phyloP scores from a whole-genome alignment of 768 basidiomycete species.

The Cystofilobasidium ferigula region DNA sequence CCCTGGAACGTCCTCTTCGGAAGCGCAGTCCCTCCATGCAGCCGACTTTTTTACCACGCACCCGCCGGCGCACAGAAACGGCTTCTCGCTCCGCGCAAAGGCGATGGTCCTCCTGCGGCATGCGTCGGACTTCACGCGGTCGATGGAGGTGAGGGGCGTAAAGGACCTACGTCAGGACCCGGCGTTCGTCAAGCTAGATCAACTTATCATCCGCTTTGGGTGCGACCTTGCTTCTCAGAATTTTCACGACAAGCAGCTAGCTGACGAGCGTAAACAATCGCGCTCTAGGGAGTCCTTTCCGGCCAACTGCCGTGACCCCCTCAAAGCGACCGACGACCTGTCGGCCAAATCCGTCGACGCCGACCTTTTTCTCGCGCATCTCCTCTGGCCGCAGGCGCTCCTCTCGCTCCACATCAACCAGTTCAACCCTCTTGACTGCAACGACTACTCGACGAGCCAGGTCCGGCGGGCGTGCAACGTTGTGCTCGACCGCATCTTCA shows the following conservation, averaged over 20 bases:
- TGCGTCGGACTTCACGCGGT: conserved; percentile 1
- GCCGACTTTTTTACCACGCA: conserved; percentile 3
- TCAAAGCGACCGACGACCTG: not conserved
- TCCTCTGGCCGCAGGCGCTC: not conserved
- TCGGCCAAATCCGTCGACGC: not conserved
- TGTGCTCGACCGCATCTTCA: conserved; percentile 8
- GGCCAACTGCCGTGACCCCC: not conserved
- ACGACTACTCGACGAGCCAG: not conserved
- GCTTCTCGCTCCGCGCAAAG: not conserved
- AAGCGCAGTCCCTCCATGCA: not conserved
- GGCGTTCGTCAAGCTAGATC: conserved; percentile 7
- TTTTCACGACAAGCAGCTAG: not conserved
- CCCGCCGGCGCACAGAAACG: not conserved
- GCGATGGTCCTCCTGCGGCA: not conserved
- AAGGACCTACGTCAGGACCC: conserved; percentile 6
- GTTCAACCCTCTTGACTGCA: not conserved
- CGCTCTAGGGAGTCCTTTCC: conserved; percentile 7
- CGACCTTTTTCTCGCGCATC: not conserved
- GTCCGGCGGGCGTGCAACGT: conserved; percentile 9
- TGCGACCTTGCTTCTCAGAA: not conserved
- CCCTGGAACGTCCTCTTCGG: not conserved
- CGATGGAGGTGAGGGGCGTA: not conserved
- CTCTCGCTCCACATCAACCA: not conserved
- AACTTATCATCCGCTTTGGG: conserved; percentile 4
- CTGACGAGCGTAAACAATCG: not conserved